Base-by-base conservation (phyloP, 352 stramenopile genomes). In the Globisporangium echinulatum region DNA sequence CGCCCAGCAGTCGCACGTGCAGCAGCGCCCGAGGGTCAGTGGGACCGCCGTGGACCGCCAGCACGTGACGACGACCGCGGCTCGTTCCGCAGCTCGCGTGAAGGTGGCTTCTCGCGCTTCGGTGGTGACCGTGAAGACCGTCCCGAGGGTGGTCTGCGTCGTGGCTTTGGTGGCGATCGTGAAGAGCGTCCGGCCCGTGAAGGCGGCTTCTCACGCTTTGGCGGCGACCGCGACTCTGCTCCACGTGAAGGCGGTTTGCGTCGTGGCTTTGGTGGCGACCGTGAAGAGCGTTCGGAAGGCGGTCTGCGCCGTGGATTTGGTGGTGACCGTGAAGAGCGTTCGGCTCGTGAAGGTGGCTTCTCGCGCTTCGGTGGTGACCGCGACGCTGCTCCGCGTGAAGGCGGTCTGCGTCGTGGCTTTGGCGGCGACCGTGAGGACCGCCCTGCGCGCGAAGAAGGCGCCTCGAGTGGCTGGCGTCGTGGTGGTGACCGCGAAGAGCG, bases 41-140 rank as follows among this genome's bases (percentile, higher is more conserved):
- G 80, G 75, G 80, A 88, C 47, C 77, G 80, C 46, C 69, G 74
- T 48, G 76, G 70, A 17, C 77, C 77, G 58, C n/a, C 72, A 10
- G 13, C 67, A 15, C 43, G 43, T 61, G 74, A 75, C 43, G 69
- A 78, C 33, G 74, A 62, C 36, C 70, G 59, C 6, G 59, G 59
- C 7, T 53, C 52, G 25, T 58, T 64, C 59, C 59, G 59, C 53
- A 55, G 43, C 25, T 33, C 7, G 4, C 55, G 55, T 19, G 61
- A 64, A 36, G 37, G 57, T 19, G 59, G 59, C 25, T n/a, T 56
- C 1, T 54, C 65, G 70, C 38, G 56, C 36, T 61, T 70, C 36
- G 62, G 65, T 7, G 68, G 75, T 33, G 25, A 33, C 48, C 62
- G 69, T 14, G 72, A 79, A n/a, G 72, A 9, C 10, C 39, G 52